These are phyloP conservation scores for Galerina sulciceps DNA, from an alignment of 768 basidiomycete genomes.

Conservation along the genomic window DNA sequence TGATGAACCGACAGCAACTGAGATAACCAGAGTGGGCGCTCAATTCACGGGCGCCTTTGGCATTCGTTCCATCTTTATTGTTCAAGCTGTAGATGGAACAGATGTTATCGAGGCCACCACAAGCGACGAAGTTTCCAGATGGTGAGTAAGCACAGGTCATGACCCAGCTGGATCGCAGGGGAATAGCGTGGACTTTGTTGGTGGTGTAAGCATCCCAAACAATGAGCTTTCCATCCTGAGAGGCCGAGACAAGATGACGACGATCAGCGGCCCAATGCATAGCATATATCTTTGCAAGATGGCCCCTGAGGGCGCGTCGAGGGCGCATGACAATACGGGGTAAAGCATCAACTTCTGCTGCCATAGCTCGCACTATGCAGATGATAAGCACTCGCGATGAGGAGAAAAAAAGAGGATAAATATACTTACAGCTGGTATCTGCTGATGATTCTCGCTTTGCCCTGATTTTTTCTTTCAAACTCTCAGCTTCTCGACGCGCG, in stretches of 20 bases:
- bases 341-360: conserved; percentile 92
- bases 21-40: conserved; percentile 98
- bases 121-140: conserved; percentile 96
- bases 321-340: conserved; percentile 98
- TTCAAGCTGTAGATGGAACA: conserved; percentile 98
- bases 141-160: conserved; percentile 99
- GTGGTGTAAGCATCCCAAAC: conserved; percentile 99
- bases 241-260: conserved; percentile 98
- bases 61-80: conserved; percentile 74
- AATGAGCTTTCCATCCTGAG: conserved; percentile 98
- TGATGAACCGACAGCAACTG: conserved; percentile 97
- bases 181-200: conserved; percentile 99
- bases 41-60: conserved; percentile 92
- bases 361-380: conserved; percentile 92
- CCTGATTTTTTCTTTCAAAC: conserved; percentile 97
- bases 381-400: conserved; percentile 18
- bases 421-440: conserved; percentile 91
- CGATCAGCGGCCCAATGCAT: conserved; percentile 99
- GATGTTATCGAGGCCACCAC: conserved; percentile 98
- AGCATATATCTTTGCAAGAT: conserved; percentile 99
- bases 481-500: conserved; percentile 95
- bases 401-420: conserved; percentile 3
- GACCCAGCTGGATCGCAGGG: conserved; percentile 97
- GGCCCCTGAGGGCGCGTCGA: conserved; percentile 92
- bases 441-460: conserved; percentile 95